These are phyloP conservation scores for Penstemon barbatus DNA, from an alignment of 257 asterid genomes.

Conservation along the genomic window DNA sequence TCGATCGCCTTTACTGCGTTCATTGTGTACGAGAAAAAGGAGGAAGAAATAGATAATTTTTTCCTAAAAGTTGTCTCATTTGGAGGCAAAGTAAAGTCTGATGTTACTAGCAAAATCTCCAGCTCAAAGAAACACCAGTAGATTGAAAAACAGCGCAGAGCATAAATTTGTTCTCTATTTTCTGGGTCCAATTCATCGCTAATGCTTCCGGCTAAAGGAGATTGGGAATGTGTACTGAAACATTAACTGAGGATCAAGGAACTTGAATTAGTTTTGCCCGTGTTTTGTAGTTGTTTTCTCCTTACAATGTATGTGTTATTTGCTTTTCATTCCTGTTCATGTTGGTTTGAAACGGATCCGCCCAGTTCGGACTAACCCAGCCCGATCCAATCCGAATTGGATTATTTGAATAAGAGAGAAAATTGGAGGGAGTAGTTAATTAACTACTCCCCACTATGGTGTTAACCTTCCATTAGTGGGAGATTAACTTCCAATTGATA, in stretches of 20 bases:
- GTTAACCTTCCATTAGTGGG: no score
- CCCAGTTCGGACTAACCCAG: no score
- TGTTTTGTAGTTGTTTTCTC: constrained; percentile 1
- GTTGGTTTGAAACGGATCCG: no score
- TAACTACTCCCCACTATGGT: no score
- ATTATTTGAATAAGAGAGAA: no score
- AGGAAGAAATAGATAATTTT: constrained; percentile 62
- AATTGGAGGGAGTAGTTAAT: no score
- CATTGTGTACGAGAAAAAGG: constrained; percentile 61
- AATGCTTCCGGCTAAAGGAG: constrained; percentile 6
- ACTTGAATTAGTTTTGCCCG: constrained; percentile 10
- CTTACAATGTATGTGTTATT: constrained; percentile 12
- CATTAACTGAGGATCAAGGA: constrained; percentile 20
- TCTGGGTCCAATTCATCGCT: constrained; percentile 17
- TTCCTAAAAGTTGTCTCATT: constrained; percentile 38
- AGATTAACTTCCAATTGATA: no score
- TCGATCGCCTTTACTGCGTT: constrained; percentile 57
- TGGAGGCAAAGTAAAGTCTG: constrained; percentile 52
- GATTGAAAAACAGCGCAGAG: constrained; percentile 22
- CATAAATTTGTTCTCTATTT: constrained; percentile 12
- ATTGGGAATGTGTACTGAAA: background rate
- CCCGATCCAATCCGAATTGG: no score
- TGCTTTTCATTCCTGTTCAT: constrained; percentile 27
- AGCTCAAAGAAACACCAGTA: constrained; percentile 51
- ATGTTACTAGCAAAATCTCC: constrained; percentile 33